A percentile compares a stretch with the other conserved stretches of the same genome.
phyloP scores from a whole-genome alignment of 2,329 filamentous ascomycete genomes.

The Fulvia fulva region DNA sequence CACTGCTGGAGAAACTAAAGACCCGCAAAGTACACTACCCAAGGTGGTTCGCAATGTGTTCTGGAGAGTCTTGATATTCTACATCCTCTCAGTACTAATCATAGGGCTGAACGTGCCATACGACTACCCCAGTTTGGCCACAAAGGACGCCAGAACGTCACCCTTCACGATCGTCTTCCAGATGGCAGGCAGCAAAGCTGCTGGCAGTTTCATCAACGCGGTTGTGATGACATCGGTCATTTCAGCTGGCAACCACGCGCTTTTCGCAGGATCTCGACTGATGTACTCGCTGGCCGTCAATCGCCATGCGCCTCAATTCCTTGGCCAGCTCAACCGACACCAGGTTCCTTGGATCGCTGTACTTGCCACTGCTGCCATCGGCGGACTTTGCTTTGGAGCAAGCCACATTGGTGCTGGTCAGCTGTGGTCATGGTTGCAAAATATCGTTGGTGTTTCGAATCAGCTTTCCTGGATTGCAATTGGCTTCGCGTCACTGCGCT shows the following conservation, averaged over 20 bases:
- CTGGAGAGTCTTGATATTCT: slow-evolving; percentile 77
- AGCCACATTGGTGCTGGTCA: slow-evolving; percentile 62
- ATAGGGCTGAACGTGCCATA: slow-evolving; percentile 74
- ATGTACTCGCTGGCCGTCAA: slow-evolving; percentile 56
- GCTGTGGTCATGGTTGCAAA: slow-evolving; percentile 64
- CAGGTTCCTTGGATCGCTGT: slow-evolving; percentile 54
- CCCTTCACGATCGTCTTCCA: slow-evolving; percentile 62
- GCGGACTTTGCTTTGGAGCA: slow-evolving; percentile 56
- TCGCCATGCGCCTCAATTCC: slow-evolving; percentile 54
- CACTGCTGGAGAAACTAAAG: slow-evolving; percentile 62
- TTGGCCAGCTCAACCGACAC: slow-evolving; percentile 45
- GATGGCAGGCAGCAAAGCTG: slow-evolving; percentile 52
- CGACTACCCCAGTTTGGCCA: slow-evolving; percentile 50
- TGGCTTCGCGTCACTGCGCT: slow-evolving; percentile 61
- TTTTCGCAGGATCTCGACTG: slow-evolving; percentile 55
- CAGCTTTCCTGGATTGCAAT: slow-evolving; percentile 65
- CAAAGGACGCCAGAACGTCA: slow-evolving; percentile 39
- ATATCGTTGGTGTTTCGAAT: slow-evolving; percentile 64
- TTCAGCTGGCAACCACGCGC: slow-evolving; percentile 56
- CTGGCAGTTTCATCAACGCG: slow-evolving; percentile 58
- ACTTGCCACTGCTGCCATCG: slow-evolving; percentile 39
- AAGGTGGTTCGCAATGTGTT: slow-evolving; percentile 67
- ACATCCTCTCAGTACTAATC: slow-evolving; percentile 67
- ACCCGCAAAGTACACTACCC: slow-evolving; percentile 59
- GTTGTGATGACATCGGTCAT: slow-evolving; percentile 58